These are phyloP conservation scores for Inga oerstediana DNA, from an alignment of 306 rosid genomes.

Conservation along the genomic window DNA sequence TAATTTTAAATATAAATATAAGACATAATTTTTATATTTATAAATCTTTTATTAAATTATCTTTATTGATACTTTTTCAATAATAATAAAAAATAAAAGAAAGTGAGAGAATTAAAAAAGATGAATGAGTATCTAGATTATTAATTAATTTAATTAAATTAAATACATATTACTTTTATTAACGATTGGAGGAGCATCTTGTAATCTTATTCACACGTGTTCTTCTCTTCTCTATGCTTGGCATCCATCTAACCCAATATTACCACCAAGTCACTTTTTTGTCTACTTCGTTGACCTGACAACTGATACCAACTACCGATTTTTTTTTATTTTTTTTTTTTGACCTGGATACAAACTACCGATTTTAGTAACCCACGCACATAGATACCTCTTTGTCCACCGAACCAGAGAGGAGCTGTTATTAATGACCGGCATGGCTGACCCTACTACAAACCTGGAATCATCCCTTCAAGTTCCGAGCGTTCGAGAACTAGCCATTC, in stretches of 20 bases:
- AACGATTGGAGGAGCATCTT: too few relatives aligned
- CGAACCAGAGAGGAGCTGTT: not conserved
- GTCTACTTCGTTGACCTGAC: not conserved
- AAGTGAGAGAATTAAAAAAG: too few relatives aligned
- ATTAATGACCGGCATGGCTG: conserved; percentile 15
- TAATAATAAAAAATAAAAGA: too few relatives aligned
- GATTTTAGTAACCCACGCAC: not conserved
- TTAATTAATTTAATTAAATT: too few relatives aligned
- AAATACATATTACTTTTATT: too few relatives aligned
- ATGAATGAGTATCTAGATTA: too few relatives aligned
- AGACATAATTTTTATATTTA: too few relatives aligned
- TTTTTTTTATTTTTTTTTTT: too few relatives aligned
- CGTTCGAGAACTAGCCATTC: conserved; percentile 47
- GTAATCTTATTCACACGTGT: not conserved
- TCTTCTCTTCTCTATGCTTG: not conserved
- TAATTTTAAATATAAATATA: too few relatives aligned
- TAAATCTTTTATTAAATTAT: too few relatives aligned
- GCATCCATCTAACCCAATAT: not conserved
- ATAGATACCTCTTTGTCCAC: not conserved
- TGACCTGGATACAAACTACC: not conserved
- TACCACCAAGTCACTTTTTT: not conserved
- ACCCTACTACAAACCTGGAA: conserved; percentile 30
- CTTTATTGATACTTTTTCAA: fast-evolving
- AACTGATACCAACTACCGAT: not conserved
- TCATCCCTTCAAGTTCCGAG: conserved; percentile 51